Percentiles rank a stretch among this genome's conserved stretches.
Conservation (phyloP, 352 stramenopile genomes). For the Phytophthora brassicae region DNA sequence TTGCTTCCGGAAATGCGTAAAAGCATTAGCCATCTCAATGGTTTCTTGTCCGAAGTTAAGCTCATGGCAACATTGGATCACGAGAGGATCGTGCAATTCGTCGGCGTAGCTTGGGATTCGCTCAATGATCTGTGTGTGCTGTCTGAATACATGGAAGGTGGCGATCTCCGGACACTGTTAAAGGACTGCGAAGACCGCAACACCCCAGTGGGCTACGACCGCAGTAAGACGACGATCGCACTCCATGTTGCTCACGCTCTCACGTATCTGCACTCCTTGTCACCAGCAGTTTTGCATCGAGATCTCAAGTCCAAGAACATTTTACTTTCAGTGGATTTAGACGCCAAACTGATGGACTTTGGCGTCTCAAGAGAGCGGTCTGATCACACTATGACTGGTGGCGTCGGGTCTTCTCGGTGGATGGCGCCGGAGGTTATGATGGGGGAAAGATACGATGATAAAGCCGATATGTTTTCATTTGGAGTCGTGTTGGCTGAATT, state of each 20-base stretch:
- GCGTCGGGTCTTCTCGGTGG: slow-evolving; percentile 41
- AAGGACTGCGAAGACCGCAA: slow-evolving; percentile 32
- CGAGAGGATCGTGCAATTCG: slow-evolving; percentile 43
- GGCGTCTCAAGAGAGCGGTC: slow-evolving; percentile 37
- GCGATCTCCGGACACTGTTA: slow-evolving; percentile 40
- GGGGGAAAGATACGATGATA: slow-evolving; percentile 44
- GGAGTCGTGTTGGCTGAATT: slow-evolving; percentile 45
- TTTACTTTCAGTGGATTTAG: slow-evolving; percentile 27
- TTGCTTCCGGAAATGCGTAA: slow-evolving; percentile 39
- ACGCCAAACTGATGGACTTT: slow-evolving; percentile 43
- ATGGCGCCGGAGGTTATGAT: slow-evolving; percentile 53
- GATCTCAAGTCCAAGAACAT: slow-evolving; percentile 43
- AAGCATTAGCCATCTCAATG: slow-evolving; percentile 35
- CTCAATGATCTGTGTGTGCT: slow-evolving; percentile 41
- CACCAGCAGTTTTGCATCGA: slow-evolving; percentile 29
- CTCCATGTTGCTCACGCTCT: slow-evolving; percentile 38
- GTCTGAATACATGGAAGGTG: slow-evolving; percentile 53
- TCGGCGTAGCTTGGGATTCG: slow-evolving; percentile 55
- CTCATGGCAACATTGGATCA: slow-evolving; percentile 47
- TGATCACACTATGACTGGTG: slow-evolving; percentile 40
- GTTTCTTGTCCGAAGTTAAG: slow-evolving; percentile 35
- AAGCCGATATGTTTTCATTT: slow-evolving; percentile 53
- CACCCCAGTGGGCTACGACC: slow-evolving; percentile 28
- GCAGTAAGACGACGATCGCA: slow-evolving; percentile 32
- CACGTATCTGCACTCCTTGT: slow-evolving; percentile 45